phyloP scores from a whole-genome alignment of 2,329 filamentous ascomycete genomes.

The Thyridium curvatum region DNA sequence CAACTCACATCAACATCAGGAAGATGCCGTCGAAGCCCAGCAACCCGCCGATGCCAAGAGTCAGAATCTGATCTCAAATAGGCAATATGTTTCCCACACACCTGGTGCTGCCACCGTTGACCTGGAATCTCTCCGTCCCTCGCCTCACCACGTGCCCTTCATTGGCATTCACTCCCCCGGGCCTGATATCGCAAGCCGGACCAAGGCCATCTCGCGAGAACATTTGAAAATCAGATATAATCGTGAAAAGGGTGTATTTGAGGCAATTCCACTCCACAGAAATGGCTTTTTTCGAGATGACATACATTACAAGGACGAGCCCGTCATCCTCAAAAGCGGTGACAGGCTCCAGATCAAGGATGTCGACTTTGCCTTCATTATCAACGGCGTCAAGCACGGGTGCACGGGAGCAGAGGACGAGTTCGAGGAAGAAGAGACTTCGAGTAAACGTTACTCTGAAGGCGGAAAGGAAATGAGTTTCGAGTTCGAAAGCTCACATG shows the following conservation, averaged over 20 bases:
- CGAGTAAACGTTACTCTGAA: slow-evolving; percentile 42
- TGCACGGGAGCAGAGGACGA: slow-evolving; percentile 52
- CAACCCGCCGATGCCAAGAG: slow-evolving; percentile 17
- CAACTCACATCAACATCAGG: slow-evolving; percentile 6
- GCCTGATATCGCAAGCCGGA: slow-evolving; percentile 52
- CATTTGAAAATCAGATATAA: slow-evolving; percentile 71
- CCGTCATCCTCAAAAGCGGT: slow-evolving; percentile 55
- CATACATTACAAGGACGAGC: slow-evolving; percentile 45
- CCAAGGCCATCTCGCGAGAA: slow-evolving; percentile 67
- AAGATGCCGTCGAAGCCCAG: slow-evolving; percentile 7
- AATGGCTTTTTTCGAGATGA: slow-evolving; percentile 68
- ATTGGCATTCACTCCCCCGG: slow-evolving; percentile 68
- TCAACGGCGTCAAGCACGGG: slow-evolving; percentile 56
- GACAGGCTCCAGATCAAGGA: slow-evolving; percentile 67
- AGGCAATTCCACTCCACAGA: slow-evolving; percentile 53
- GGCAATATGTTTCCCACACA: slow-evolving; percentile 55
- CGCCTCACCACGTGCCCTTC: slow-evolving; percentile 56
- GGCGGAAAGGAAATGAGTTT: slow-evolving; percentile 68
- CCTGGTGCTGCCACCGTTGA: slow-evolving; percentile 54
- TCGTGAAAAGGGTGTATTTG: slow-evolving; percentile 54
- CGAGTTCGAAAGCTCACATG: slow-evolving; percentile 59
- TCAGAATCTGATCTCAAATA: slow-evolving; percentile 39
- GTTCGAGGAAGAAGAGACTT: slow-evolving; percentile 38
- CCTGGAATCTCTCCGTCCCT: slow-evolving; percentile 52
- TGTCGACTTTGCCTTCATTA: slow-evolving; percentile 60